Conservation (phyloP, 2,329 filamentous ascomycete genomes). For the Colletotrichum cuscutae region DNA sequence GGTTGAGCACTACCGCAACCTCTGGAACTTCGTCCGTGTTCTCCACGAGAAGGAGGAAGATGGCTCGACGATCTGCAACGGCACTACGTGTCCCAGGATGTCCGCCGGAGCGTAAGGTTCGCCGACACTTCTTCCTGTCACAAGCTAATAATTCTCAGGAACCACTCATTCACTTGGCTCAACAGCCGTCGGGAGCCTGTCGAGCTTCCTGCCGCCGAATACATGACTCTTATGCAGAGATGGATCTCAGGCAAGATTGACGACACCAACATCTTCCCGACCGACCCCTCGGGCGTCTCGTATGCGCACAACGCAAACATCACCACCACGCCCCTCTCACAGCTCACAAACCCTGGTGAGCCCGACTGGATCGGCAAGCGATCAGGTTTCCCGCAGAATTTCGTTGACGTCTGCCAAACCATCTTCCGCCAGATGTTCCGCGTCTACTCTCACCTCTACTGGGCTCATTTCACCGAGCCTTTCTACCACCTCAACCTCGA, state of each 20-base stretch:
- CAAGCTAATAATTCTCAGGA: conserved; percentile 54
- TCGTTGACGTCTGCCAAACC: conserved; percentile 88
- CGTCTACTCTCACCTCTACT: conserved; percentile 97
- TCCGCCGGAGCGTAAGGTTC: conserved; percentile 88
- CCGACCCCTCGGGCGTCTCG: conserved; percentile 78
- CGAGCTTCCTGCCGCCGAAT: conserved; percentile 91
- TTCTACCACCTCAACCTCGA: conserved; percentile 86
- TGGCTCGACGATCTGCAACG: conserved; percentile 83
- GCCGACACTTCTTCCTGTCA: conserved; percentile 4
- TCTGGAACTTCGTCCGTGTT: conserved; percentile 89
- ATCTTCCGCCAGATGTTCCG: conserved; percentile 99
- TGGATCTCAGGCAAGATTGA: conserved; percentile 98
- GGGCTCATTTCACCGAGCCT: conserved; percentile 89
- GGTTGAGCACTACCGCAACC: conserved; percentile 89
- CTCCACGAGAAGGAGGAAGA: conserved; percentile 87
- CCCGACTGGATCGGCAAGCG: conserved; percentile 88
- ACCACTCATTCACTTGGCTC: conserved; percentile 96
- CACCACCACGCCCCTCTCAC: conserved; percentile 68
- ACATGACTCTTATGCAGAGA: conserved; percentile 94
- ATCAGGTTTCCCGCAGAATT: conserved; percentile 91
- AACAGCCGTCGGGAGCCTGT: conserved; percentile 88
- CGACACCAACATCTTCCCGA: conserved; percentile 90
- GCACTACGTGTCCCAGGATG: conserved; percentile 87
- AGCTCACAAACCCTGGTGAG: conserved; percentile 70
- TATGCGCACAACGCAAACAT: conserved; percentile 71